phyloP scores from a whole-genome alignment of 257 asterid species.

The Ilex aquifolium region DNA sequence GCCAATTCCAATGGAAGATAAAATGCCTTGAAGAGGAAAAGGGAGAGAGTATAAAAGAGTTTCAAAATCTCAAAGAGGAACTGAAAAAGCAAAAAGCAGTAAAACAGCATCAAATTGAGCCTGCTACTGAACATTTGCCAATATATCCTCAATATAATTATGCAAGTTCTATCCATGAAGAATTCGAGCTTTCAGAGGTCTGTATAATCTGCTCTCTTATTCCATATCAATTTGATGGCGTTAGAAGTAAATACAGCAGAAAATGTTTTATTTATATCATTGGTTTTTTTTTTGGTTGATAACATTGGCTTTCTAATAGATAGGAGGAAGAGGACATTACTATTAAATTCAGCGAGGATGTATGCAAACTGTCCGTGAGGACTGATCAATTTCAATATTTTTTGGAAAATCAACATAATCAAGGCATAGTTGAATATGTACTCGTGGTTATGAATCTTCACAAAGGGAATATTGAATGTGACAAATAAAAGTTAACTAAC shows the following conservation, averaged over 20 bases:
- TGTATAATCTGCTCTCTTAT: neutral
- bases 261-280: too few relatives aligned
- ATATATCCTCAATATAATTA: neutral
- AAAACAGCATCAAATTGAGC: too few relatives aligned
- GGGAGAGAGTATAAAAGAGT: conserved; percentile 16
- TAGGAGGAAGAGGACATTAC: neutral
- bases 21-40: conserved; percentile 26
- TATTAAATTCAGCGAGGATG: neutral
- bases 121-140: too few relatives aligned
- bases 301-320: neutral
- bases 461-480: too few relatives aligned
- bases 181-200: conserved; percentile 3
- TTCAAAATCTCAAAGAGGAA: conserved; percentile 14
- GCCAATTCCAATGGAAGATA: conserved; percentile 21
- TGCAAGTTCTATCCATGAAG: neutral
- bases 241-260: too few relatives aligned
- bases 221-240: neutral
- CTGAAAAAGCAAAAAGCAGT: neutral
- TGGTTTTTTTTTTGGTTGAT: too few relatives aligned
- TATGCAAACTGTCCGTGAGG: neutral
- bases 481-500: too few relatives aligned
- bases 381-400: neutral
- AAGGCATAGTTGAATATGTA: neutral
- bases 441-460: neutral
- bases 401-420: neutral